Conservation (phyloP, 805 yeast genomes). For the Metschnikowia kunwiensis region DNA sequence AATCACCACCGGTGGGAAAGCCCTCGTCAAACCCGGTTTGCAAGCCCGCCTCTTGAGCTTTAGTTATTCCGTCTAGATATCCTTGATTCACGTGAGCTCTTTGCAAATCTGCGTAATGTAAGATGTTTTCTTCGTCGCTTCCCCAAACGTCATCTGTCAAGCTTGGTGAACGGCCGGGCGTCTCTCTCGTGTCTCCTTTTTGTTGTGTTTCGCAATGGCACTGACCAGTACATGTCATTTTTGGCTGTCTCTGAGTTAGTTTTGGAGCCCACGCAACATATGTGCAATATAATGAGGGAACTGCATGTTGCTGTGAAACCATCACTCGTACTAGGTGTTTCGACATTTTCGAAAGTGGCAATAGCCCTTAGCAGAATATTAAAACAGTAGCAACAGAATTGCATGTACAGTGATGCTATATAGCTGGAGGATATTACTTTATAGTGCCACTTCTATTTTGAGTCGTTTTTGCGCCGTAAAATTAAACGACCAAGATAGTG, state of each 20-base stretch:
- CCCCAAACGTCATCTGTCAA: conserved; percentile 37
- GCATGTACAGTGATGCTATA: no score
- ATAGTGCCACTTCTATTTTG: no score
- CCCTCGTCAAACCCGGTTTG: conserved; percentile 83
- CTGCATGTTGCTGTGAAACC: neutral
- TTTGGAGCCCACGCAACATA: conserved; percentile 1
- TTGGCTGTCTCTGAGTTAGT: no score
- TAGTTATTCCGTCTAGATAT: conserved; percentile 73
- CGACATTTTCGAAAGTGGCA: no score
- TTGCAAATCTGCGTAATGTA: conserved; percentile 33
- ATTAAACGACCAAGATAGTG: no score
- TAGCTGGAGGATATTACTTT: no score
- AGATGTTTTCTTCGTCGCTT: conserved; percentile 21
- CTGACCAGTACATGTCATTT: conserved; percentile 15
- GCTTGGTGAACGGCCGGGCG: neutral
- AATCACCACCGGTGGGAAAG: conserved; percentile 66
- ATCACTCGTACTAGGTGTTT: no score
- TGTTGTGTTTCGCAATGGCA: conserved; percentile 6
- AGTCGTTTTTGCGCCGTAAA: no score
- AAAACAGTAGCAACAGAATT: no score
- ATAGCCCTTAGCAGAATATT: no score
- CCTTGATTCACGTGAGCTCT: conserved; percentile 76
- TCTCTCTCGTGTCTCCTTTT: neutral
- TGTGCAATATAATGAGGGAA: neutral
- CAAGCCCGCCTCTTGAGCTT: conserved; percentile 62